A percentile compares a stretch with the other conserved stretches of the same genome.
These are phyloP conservation scores for Stemphylium beticola DNA, from an alignment of 2,329 filamentous ascomycete species.

Conservation along the genomic window DNA sequence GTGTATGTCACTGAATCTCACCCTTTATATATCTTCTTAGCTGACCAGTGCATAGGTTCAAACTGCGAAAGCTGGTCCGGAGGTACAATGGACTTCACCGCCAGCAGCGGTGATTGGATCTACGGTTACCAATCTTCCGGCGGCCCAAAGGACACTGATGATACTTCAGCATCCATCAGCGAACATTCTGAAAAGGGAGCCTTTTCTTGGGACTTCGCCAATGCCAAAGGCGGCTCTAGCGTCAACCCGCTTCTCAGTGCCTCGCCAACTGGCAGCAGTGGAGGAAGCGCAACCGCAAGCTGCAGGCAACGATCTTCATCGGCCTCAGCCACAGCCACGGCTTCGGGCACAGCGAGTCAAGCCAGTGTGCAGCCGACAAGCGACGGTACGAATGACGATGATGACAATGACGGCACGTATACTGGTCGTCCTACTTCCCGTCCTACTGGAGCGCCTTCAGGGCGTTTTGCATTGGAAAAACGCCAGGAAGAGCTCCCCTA, in stretches of 20 bases:
- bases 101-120: slow-evolving; percentile 57
- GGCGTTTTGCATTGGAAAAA: too few relatives aligned
- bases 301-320: too few relatives aligned
- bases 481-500: too few relatives aligned
- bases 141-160: slow-evolving; percentile 56
- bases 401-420: too few relatives aligned
- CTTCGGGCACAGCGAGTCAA: too few relatives aligned
- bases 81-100: slow-evolving; percentile 58
- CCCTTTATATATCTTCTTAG: background rate
- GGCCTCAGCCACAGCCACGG: too few relatives aligned
- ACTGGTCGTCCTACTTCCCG: too few relatives aligned
- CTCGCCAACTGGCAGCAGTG: slow-evolving; percentile 27
- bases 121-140: slow-evolving; percentile 55
- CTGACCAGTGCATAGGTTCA: slow-evolving; percentile 47
- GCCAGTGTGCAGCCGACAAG: too few relatives aligned
- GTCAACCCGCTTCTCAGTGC: slow-evolving; percentile 52
- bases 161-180: slow-evolving; percentile 50
- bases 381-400: too few relatives aligned
- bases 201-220: slow-evolving; percentile 57
- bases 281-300: background rate
- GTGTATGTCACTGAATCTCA: slow-evolving; percentile 47
- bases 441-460: too few relatives aligned
- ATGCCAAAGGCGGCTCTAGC: slow-evolving; percentile 58
- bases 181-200: slow-evolving; percentile 53
- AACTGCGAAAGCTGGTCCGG: slow-evolving; percentile 62